A percentile compares a stretch with the other conserved stretches of the same genome.
Evolutionary conservation across 345 rosid species (phyloP).

Genomic region (Pseudoturritis turrita): DNA sequence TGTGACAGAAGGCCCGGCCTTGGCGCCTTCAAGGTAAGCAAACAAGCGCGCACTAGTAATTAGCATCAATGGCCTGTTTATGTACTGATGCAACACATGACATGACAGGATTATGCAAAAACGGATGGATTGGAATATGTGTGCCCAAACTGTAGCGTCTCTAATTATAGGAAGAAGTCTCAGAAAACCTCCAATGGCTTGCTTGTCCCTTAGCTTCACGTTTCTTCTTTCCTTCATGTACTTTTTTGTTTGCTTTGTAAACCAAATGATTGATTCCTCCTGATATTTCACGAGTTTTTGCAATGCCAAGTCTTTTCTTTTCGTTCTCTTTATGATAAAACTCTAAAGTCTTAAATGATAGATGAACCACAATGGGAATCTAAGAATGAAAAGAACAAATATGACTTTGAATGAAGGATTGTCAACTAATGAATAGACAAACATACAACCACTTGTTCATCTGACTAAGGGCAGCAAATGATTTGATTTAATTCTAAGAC

Average conservation of each 20-base stretch:
- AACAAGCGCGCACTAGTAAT: background rate
- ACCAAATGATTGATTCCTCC: slow-evolving; percentile 7
- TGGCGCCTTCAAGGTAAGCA: slow-evolving; percentile 92
- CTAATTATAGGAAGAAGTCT: slow-evolving; percentile 86
- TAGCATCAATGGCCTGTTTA: background rate
- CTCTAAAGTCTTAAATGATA: background rate
- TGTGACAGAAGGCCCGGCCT: slow-evolving; percentile 98
- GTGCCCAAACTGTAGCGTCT: slow-evolving; percentile 87
- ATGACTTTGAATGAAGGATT: too few relatives aligned
- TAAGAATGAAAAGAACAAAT: background rate
- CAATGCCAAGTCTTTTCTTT: slow-evolving; percentile 10
- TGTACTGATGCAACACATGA: background rate
- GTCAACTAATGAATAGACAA: too few relatives aligned
- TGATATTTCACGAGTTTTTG: slow-evolving; percentile 6
- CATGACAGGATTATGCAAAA: slow-evolving; percentile 90
- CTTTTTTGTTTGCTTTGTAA: background rate
- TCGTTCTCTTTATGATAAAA: background rate
- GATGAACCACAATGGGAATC: background rate
- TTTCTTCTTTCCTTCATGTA: background rate
- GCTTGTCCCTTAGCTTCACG: slow-evolving; percentile 14
- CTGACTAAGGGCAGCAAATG: background rate
- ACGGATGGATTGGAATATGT: slow-evolving; percentile 96
- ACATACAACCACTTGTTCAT: too few relatives aligned
- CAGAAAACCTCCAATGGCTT: slow-evolving; percentile 68
- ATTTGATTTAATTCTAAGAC: background rate